phyloP scores from a whole-genome alignment of 2,329 filamentous ascomycete genomes.

The Fusarium sp. region DNA sequence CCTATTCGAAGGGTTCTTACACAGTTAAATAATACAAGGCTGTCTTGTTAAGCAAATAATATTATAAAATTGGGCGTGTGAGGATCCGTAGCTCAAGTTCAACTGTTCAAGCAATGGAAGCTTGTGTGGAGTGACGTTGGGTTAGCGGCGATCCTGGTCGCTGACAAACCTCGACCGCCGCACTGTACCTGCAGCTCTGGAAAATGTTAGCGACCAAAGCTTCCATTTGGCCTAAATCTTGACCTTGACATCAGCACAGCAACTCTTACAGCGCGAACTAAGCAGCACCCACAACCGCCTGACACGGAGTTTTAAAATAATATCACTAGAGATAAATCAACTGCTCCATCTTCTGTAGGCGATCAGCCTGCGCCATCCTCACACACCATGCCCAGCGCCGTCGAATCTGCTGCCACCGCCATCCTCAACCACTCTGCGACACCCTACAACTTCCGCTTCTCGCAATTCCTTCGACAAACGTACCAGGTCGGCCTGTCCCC shows the following conservation, averaged over 20 bases:
- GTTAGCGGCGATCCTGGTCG: conserved; percentile 11
- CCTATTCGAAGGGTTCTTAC: too few relatives aligned
- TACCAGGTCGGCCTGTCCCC: conserved; percentile 86
- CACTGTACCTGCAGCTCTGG: conserved; percentile 23
- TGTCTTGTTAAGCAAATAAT: neutral
- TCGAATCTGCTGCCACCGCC: conserved; percentile 46
- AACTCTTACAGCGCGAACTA: neutral
- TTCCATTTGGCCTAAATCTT: neutral
- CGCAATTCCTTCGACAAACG: conserved; percentile 82
- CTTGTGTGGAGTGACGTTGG: conserved; percentile 14
- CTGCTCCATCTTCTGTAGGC: neutral
- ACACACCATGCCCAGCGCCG: conserved; percentile 46
- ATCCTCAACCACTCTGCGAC: conserved; percentile 67
- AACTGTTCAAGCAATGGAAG: neutral
- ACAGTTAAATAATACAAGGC: neutral
- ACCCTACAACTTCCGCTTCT: conserved; percentile 81
- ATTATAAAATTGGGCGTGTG: neutral
- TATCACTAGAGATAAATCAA: neutral
- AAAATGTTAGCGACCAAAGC: conserved; percentile 21
- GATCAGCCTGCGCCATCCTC: conserved; percentile 14
- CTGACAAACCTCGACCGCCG: conserved; percentile 28
- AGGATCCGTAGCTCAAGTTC: neutral
- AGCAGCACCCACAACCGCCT: neutral
- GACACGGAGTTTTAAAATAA: neutral
- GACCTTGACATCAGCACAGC: conserved; percentile 12